phyloP scores from a whole-genome alignment of 1,284 basidiomycete genomes.

The Ceratobasidium sp. region DNA sequence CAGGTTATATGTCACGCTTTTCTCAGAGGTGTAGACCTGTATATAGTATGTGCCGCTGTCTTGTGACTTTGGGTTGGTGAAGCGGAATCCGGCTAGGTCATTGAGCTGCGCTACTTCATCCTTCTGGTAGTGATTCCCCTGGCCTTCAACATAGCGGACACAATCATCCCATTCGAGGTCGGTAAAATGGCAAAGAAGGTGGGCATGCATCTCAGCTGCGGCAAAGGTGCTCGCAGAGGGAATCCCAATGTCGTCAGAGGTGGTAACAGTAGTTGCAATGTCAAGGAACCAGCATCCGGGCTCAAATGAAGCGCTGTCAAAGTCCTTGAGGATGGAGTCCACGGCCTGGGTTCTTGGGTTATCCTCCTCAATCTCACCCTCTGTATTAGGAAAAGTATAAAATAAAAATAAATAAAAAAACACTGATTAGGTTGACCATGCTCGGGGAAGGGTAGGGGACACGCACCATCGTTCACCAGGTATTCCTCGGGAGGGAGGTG shows the following conservation, averaged over 20 bases:
- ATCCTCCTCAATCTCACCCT: not conserved
- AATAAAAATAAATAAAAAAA: too few relatives aligned
- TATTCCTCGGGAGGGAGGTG: slow-evolving; percentile 9
- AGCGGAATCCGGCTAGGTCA: slow-evolving; percentile 8
- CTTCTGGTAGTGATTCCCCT: slow-evolving; percentile 8
- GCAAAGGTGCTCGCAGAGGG: not conserved
- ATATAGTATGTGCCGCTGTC: not conserved
- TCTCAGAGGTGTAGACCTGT: slow-evolving; percentile 9
- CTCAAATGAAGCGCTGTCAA: not conserved
- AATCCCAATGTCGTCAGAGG: not conserved
- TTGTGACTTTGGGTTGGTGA: too few relatives aligned
- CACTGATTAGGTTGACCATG: too few relatives aligned
- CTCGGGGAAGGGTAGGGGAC: too few relatives aligned
- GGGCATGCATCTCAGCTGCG: slow-evolving; percentile 3
- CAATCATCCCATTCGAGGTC: not conserved
- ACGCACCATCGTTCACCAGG: not conserved
- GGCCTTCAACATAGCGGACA: not conserved
- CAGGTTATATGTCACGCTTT: slow-evolving; percentile 1
- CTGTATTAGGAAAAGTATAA: not conserved
- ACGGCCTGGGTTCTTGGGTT: not conserved
- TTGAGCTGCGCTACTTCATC: slow-evolving; percentile 7
- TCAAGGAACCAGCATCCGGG: not conserved
- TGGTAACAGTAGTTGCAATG: not conserved
- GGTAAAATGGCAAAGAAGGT: not conserved
- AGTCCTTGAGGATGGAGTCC: not conserved